A percentile compares a stretch with the other conserved stretches of the same genome.
These are phyloP conservation scores for Eimeria tenella DNA, from an alignment of 169 alveolate genomes.

Conservation along the genomic window DNA sequence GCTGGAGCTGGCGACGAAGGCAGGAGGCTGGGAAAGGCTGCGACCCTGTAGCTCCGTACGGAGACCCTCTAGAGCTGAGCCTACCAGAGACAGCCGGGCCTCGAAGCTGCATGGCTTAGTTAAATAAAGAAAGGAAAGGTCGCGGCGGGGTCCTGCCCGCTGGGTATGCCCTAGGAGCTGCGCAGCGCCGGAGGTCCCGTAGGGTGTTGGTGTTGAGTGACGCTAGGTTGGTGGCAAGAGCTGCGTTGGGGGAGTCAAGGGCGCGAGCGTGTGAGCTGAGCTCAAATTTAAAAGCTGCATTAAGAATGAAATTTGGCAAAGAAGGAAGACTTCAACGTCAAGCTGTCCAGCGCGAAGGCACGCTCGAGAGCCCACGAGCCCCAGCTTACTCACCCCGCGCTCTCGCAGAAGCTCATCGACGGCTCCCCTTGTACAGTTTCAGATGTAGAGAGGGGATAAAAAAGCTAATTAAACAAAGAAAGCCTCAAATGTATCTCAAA, in stretches of 20 bases:
- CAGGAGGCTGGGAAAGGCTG: not conserved
- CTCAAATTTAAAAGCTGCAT: too few relatives aligned
- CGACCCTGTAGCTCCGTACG: not conserved
- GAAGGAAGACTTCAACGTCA: too few relatives aligned
- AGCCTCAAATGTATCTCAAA: not conserved
- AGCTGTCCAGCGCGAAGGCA: not conserved
- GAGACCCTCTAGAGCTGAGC: not conserved
- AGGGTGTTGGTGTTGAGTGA: too few relatives aligned
- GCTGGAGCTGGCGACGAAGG: not conserved
- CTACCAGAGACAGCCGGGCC: not conserved
- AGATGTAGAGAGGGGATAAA: not conserved
- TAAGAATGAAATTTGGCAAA: too few relatives aligned
- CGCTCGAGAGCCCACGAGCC: not conserved
- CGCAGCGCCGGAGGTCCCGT: too few relatives aligned
- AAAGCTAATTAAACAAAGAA: not conserved
- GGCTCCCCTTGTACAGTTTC: not conserved
- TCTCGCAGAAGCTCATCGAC: not conserved
- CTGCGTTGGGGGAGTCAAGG: too few relatives aligned
- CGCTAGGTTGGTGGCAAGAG: too few relatives aligned
- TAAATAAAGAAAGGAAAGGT: not conserved
- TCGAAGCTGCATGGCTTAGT: not conserved
- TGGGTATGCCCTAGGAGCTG: too few relatives aligned
- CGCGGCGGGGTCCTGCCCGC: not conserved
- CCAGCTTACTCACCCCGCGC: constrained; percentile 30
- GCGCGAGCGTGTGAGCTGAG: too few relatives aligned